Percentiles rank a stretch among this genome's conserved stretches.
These are phyloP conservation scores for Trichoderma polysporum DNA, from an alignment of 2,329 filamentous ascomycete genomes.

Conservation along the genomic window DNA sequence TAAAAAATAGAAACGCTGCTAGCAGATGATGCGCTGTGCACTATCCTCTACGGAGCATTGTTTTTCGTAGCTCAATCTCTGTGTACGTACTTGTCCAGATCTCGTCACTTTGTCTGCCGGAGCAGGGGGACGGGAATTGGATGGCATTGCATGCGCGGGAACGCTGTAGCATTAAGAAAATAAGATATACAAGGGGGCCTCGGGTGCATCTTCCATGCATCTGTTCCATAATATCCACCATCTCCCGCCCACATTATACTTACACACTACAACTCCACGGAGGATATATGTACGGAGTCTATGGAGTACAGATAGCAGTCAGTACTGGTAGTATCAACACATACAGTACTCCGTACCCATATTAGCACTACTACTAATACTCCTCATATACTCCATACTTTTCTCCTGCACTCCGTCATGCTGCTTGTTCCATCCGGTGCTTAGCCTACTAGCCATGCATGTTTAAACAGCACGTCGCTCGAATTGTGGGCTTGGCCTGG, in stretches of 20 bases:
- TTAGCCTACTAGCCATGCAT: not conserved
- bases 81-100: not conserved
- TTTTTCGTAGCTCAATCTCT: not conserved
- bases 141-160: not conserved
- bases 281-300: too few relatives aligned
- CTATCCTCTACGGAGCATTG: not conserved
- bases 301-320: not conserved
- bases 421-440: too few relatives aligned
- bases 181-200: not conserved
- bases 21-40: not conserved
- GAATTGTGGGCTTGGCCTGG: not conserved
- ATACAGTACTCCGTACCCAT: not conserved
- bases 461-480: not conserved
- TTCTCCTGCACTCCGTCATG: not conserved
- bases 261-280: not conserved
- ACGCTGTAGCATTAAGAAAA: not conserved
- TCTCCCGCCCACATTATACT: not conserved
- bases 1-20: not conserved
- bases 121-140: not conserved
- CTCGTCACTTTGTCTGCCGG: not conserved
- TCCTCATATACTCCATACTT: not conserved
- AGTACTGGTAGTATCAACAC: not conserved
- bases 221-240: not conserved
- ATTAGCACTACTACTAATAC: not conserved
- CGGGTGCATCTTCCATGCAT: not conserved